Base-by-base conservation (phyloP, 108 stramenopile genomes). In the Asterionellopsis glacialis region DNA sequence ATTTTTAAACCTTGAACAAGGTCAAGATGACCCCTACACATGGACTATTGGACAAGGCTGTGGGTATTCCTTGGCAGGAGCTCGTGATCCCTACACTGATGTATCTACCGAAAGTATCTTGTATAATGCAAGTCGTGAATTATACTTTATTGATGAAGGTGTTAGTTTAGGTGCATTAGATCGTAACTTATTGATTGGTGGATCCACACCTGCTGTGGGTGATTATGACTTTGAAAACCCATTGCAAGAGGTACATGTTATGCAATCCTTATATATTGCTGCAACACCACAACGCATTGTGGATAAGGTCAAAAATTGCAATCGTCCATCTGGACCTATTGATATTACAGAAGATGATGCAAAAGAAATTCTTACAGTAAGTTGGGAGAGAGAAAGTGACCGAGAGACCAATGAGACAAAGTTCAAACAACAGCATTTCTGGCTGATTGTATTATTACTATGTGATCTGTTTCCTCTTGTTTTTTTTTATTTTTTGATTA, bases 141-240 rank as follows among this genome's bases (percentile, higher is more conserved):
- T 78, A 4, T 78, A 73, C 59, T 73, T 50, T 52, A 60, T 73
- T 42, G 77, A 78, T 42, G 77, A 78, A 60, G 77, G 77, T 16
- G 59, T 12, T 0, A 55, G 56, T 4, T 9, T 73, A 7, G 77
- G 77, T 10, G 50, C 55, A 15, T 39, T 78, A 2, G 72, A 73
- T 19, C 45, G 57, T 13, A 64, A 66, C 43, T 40, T 78, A 27
- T 42, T 78, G 27, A 55, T 78, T 25, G 77, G 77, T 26, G 72
- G 54, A 21, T 55, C 33, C 0, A 55, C n/a, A 1, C 72, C 68
- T 11, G 22, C 15, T 23, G 49, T 65, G 10, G 57, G 43, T 15
- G 44, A 65, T 10, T 72, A 72, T 44, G 45, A 14, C 45, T 18
- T 39, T 9, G 41, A 19, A 1, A 63, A 77, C 38, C 67, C 76